Conservation (phyloP, 2,329 filamentous ascomycete species). For the Curvularia eragrostidis region DNA sequence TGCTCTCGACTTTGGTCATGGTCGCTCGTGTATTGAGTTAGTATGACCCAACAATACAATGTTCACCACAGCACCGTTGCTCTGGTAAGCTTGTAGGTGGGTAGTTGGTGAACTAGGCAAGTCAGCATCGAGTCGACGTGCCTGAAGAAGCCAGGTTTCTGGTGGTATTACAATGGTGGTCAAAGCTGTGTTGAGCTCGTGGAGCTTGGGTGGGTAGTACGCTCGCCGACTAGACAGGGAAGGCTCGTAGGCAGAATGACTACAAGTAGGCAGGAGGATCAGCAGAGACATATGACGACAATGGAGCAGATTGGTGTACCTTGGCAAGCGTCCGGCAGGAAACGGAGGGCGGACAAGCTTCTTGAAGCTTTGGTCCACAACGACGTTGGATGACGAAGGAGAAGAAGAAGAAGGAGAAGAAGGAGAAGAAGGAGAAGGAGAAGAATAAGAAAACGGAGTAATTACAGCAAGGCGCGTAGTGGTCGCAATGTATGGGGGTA, state of each 20-base stretch:
- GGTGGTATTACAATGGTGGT: constrained; percentile 12
- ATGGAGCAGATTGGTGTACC: constrained; percentile 24
- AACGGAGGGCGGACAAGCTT: constrained; percentile 14
- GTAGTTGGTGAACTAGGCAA: constrained; percentile 6
- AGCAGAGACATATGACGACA: constrained; percentile 21
- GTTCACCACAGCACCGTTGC: constrained; percentile 21
- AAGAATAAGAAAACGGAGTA: background rate
- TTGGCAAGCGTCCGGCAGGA: constrained; percentile 15
- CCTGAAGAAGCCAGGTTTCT: constrained; percentile 7
- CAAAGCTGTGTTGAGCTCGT: constrained; percentile 16
- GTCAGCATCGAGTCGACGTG: background rate
- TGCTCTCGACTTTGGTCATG: constrained; percentile 37
- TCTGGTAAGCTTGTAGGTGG: constrained; percentile 8
- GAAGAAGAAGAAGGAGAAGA: background rate
- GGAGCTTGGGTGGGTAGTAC: constrained; percentile 24
- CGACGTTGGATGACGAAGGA: background rate
- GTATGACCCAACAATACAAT: constrained; percentile 21
- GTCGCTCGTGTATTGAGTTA: constrained; percentile 14
- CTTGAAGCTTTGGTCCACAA: constrained; percentile 12
- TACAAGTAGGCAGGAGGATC: constrained; percentile 31
- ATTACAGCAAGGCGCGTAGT: background rate
- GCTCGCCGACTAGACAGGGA: constrained; percentile 35
- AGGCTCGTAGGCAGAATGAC: constrained; percentile 27
- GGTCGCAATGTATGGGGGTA: background rate
- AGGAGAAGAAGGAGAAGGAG: no score